Base-by-base conservation (phyloP, 2,329 filamentous ascomycete genomes). In the Raffaelea ambrosiae region DNA sequence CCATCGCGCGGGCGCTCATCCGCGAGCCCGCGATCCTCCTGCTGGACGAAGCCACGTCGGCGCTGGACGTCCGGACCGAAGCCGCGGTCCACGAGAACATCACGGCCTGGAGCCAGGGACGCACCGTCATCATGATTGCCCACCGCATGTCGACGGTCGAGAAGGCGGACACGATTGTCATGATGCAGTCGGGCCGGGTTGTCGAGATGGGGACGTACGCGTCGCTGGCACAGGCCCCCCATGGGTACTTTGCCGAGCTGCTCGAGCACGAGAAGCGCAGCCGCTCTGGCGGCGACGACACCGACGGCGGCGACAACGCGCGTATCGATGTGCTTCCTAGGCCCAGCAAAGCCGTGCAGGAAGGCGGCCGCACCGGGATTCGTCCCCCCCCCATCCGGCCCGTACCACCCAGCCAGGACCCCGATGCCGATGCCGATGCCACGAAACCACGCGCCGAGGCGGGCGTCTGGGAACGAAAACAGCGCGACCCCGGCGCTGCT, bases 51-150 rank as follows among this genome's bases (percentile, higher is more conserved):
- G 91, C 93, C 4, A 97, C 91, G 1, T 91, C 86, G 35, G 88
- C 88, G 4, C 74, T 97, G 1, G 91, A 97, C 61, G 95, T 90
- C 19, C 90, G 91, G 61, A 93, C 88, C 1, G 91, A 97, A 67
- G 88, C 87, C 40, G 84, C 94, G 11, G 91, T 97, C 1, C 91
- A 97, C 63, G 87, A 87, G 40, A 91, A 91, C 20, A 74, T 97
- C 9, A 89, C 96, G 58, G 83, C 79, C 45, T 90, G 90, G 22
- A 77, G 89, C 1, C 76, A 85, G 54, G 90, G 90, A 22, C 80
- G 91, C 47, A 97, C 91, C 0, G 96, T 91, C 2, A 95, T 97
- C 57, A 86, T 89, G 5, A 96, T 97, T 63, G 91, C 93, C 39
- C 91, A 97, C 68, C 83, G 91, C 56, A 73, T 97, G 9, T 95